Evolutionary conservation across 495 filamentous ascomycete genomes (phyloP).

Genomic region (Podospora fimiseda): DNA sequence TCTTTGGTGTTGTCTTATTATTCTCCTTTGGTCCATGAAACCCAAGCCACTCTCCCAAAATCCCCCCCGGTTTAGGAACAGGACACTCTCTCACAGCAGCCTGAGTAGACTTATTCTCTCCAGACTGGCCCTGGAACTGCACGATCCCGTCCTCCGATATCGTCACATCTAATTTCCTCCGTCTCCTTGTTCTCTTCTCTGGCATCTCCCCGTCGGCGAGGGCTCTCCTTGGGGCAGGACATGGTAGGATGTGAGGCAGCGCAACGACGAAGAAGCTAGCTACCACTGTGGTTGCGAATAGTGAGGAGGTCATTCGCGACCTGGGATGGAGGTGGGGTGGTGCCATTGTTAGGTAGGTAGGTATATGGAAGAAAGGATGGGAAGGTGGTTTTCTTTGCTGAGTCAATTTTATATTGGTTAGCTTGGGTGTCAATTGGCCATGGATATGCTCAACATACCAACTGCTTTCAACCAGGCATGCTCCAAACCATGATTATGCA

Average conservation of each 20-base stretch:
- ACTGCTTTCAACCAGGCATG: background rate
- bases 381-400: background rate
- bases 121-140: slow-evolving; percentile 16
- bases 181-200: slow-evolving; percentile 46
- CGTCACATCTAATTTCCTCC: slow-evolving; percentile 19
- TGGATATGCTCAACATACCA: background rate
- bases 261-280: slow-evolving; percentile 86
- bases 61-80: slow-evolving; percentile 73
- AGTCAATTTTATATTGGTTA: background rate
- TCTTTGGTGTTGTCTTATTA: background rate
- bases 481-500: background rate
- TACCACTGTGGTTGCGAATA: slow-evolving; percentile 92
- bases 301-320: slow-evolving; percentile 80
- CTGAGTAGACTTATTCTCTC: slow-evolving; percentile 9
- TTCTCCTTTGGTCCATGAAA: slow-evolving; percentile 37
- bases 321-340: slow-evolving; percentile 88
- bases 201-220: slow-evolving; percentile 63
- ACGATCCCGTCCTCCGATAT: slow-evolving; percentile 32
- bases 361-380: background rate
- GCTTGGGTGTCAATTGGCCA: background rate
- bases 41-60: slow-evolving; percentile 68
- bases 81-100: slow-evolving; percentile 57
- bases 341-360: slow-evolving; percentile 51
- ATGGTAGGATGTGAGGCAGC: slow-evolving; percentile 87
- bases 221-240: slow-evolving; percentile 72